A percentile compares a stretch with the other conserved stretches of the same genome.
These are phyloP conservation scores for Vanrija pseudolonga DNA, from an alignment of 1,284 basidiomycete species.

Conservation along the genomic window DNA sequence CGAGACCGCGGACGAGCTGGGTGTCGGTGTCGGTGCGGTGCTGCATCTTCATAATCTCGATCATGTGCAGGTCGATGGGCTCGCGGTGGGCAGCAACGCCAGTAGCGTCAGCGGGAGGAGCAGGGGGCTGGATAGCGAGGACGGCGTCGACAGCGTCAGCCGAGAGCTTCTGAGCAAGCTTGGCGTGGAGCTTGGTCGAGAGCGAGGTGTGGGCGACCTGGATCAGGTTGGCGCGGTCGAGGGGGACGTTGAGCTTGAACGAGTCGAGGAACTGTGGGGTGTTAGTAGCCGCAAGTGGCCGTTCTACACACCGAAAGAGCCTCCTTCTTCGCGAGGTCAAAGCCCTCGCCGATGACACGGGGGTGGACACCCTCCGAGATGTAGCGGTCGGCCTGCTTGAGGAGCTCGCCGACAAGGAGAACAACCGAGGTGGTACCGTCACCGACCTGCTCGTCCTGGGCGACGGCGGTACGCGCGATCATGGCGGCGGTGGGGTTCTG, in stretches of 20 bases:
- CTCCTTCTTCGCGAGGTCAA: constrained; percentile 96
- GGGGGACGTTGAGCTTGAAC: constrained; percentile 67
- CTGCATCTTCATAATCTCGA: constrained; percentile 99
- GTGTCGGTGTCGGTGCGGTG: constrained; percentile 97
- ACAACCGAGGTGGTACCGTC: constrained; percentile 99
- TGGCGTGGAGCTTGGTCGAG: constrained; percentile 82
- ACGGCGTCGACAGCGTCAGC: constrained; percentile 95
- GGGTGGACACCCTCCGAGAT: constrained; percentile 98
- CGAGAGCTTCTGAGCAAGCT: constrained; percentile 82
- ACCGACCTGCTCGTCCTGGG: constrained; percentile 98
- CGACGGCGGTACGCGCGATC: constrained; percentile 97
- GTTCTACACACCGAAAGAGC: constrained; percentile 64
- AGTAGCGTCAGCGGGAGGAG: constrained; percentile 53
- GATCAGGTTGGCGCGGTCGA: constrained; percentile 87
- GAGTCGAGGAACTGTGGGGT: constrained; percentile 76
- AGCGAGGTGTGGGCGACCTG: constrained; percentile 92
- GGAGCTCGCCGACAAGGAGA: constrained; percentile 89
- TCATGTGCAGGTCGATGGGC: constrained; percentile 98
- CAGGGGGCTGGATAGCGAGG: constrained; percentile 74
- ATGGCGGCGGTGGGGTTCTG: constrained; percentile 96
- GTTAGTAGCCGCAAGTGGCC: neutral
- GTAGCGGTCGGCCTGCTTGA: constrained; percentile 97
- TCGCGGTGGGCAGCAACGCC: constrained; percentile 70
- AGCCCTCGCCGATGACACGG: constrained; percentile 90
- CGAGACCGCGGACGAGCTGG: constrained; percentile 90